These are phyloP conservation scores for Kalmusia sp. DNA, from an alignment of 2,329 filamentous ascomycete species.

Conservation along the genomic window DNA sequence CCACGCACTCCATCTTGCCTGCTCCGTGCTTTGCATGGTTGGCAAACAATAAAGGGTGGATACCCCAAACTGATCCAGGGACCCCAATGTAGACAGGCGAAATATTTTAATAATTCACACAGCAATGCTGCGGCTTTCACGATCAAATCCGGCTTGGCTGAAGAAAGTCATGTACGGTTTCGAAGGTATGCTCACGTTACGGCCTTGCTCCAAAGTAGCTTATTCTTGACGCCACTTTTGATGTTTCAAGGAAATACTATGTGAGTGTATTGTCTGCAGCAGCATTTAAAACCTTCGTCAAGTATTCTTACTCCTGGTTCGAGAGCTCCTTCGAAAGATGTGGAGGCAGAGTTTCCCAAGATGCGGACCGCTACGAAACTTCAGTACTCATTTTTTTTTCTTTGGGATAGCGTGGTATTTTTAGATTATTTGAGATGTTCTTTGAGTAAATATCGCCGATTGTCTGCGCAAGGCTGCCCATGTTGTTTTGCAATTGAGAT, in stretches of 20 bases:
- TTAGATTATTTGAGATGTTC: too few species aligned
- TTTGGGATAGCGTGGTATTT: too few species aligned
- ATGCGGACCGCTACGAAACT: too few species aligned
- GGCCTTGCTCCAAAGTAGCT: not conserved
- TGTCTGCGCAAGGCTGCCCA: too few species aligned
- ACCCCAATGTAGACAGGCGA: not conserved
- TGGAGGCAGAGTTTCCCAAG: too few species aligned
- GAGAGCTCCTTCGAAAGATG: too few species aligned
- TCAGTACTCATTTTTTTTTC: too few species aligned
- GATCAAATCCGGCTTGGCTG: not conserved
- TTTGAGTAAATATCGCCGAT: too few species aligned
- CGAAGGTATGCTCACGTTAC: not conserved
- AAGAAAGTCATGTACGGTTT: not conserved
- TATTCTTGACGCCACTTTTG: not conserved
- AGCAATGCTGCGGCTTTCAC: not conserved
- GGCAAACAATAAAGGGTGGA: not conserved
- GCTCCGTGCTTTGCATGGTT: not conserved
- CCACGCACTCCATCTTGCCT: conserved; percentile 1
- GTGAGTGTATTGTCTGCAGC: not conserved
- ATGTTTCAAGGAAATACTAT: not conserved
- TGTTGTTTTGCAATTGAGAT: too few species aligned
- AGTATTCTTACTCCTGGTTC: not conserved
- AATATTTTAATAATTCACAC: conserved; percentile 9
- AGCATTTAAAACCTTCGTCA: not conserved
- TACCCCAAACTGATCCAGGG: not conserved